A percentile compares a stretch with the other conserved stretches of the same genome.
phyloP scores from a whole-genome alignment of 371 early-diverging fungal genomes.

The Mucor lusitanicus region DNA sequence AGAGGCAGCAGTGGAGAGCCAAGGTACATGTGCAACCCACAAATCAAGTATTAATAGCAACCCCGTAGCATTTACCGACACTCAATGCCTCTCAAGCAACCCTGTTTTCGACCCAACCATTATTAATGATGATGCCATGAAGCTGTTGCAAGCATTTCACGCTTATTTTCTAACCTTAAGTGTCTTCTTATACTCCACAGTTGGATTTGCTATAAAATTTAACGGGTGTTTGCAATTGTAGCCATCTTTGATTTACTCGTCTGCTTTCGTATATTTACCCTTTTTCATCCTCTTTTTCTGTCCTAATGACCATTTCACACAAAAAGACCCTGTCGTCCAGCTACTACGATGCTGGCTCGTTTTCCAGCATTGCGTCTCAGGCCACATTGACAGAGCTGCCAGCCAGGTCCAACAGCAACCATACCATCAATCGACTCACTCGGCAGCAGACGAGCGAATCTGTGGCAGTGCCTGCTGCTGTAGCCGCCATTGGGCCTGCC shows the following conservation, averaged over 20 bases:
- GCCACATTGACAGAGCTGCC: slow-evolving; percentile 29
- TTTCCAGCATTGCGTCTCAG: slow-evolving; percentile 32
- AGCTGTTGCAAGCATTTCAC: not conserved
- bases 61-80: not conserved
- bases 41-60: not conserved
- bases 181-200: not conserved
- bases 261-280: not conserved
- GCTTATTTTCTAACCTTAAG: slow-evolving; percentile 2
- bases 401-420: not conserved
- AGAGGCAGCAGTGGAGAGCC: not conserved
- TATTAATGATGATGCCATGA: slow-evolving; percentile 8
- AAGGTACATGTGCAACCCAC: not conserved
- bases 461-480: not conserved
- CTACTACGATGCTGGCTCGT: slow-evolving; percentile 18
- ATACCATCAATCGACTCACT: not conserved
- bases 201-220: slow-evolving; percentile 7
- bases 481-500: not conserved
- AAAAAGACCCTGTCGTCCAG: slow-evolving; percentile 11
- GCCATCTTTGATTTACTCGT: not conserved
- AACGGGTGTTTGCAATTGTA: not conserved
- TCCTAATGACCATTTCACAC: not conserved
- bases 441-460: not conserved
- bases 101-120: not conserved
- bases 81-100: slow-evolving; percentile 1
- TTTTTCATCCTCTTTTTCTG: slow-evolving; percentile 1